Evolutionary conservation across 2,329 filamentous ascomycete genomes (phyloP), one percentile per base, ranked within the genome.

Genomic region (Leptographium procerum): DNA sequence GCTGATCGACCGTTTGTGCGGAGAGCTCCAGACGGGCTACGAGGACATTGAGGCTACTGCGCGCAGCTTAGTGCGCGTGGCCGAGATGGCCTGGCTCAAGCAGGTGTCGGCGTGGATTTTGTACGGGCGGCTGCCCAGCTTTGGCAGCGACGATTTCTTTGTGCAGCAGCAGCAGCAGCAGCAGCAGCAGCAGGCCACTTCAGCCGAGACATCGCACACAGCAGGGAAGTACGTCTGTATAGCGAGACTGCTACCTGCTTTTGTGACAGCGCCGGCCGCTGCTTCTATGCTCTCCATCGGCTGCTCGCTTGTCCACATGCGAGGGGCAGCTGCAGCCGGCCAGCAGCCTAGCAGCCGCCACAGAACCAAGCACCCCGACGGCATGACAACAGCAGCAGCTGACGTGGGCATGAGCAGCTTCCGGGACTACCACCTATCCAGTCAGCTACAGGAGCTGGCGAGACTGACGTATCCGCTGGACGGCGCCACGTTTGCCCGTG

Each of bases 91-190:
- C 10, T 99, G 94, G 94, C 75, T 97, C 67, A 88, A 90, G 69
- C 91, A 96, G 68, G 79, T 95, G 13, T 88, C 90, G 4, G 88
- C 88, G 29, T 99, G 92, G 92, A 79, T 97, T 10, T 73, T 97
- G 16, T 95, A 96, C 69, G 94, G 94, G 6, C 84, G 87, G 55
- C 73, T 96, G 59, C 91, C 92, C 0, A 80, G 79, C 16, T 85
- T 89, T 68, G 90, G 89, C 3, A 81, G 79, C 6, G 79, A 82
- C n/a, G 92, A 97, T 71, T 97, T 97, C 69, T 96, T 96, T 68
- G 83, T 97, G 34, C 80, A 81, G 67, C 77, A 52, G 28, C 33
- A 26, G 48, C n/a, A n/a, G n/a, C n/a, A n/a, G n/a, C n/a, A n/a
- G n/a, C n/a, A n/a, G 63, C 68, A 74, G 10, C 69, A 52, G 28